These are phyloP conservation scores for Phytophthora europaea DNA, from an alignment of 352 stramenopile species.

Conservation along the genomic window DNA sequence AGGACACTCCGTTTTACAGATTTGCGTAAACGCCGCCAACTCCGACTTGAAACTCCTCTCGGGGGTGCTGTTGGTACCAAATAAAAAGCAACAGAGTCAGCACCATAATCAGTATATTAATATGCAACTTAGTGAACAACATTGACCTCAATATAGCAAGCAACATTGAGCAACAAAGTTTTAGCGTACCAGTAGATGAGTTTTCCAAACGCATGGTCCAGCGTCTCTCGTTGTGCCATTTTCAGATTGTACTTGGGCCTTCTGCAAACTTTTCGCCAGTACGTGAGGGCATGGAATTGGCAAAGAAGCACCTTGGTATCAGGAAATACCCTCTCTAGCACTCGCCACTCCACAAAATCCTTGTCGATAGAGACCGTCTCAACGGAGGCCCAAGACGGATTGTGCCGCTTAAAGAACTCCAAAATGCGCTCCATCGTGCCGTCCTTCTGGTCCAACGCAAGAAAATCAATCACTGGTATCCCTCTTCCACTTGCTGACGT, in stretches of 20 bases:
- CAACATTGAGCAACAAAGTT: neutral
- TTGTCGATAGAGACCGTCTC: conserved; percentile 2
- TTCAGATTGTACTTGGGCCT: conserved; percentile 16
- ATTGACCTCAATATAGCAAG: conserved; percentile 2
- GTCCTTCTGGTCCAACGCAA: conserved; percentile 27
- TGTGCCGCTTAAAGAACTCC: conserved; percentile 8
- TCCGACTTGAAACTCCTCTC: neutral
- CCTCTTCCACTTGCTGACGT: conserved; percentile 28
- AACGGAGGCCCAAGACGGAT: neutral
- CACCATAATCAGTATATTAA: neutral
- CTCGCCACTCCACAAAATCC: conserved; percentile 22
- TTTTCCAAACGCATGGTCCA: conserved; percentile 5
- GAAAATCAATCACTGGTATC: conserved; percentile 31
- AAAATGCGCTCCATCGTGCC: conserved; percentile 19
- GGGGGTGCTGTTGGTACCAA: neutral
- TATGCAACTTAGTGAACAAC: neutral
- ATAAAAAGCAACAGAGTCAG: neutral
- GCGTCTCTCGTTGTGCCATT: conserved; percentile 14
- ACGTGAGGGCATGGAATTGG: conserved; percentile 17
- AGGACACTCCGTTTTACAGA: conserved; percentile 2
- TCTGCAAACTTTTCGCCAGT: conserved; percentile 14
- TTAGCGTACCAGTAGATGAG: conserved; percentile 8
- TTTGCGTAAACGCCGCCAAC: neutral
- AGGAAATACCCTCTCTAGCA: conserved; percentile 3
- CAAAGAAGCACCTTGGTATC: conserved; percentile 13